Base-by-base conservation (phyloP, 2,329 filamentous ascomycete species). In the Rhynchosporium graminicola region DNA sequence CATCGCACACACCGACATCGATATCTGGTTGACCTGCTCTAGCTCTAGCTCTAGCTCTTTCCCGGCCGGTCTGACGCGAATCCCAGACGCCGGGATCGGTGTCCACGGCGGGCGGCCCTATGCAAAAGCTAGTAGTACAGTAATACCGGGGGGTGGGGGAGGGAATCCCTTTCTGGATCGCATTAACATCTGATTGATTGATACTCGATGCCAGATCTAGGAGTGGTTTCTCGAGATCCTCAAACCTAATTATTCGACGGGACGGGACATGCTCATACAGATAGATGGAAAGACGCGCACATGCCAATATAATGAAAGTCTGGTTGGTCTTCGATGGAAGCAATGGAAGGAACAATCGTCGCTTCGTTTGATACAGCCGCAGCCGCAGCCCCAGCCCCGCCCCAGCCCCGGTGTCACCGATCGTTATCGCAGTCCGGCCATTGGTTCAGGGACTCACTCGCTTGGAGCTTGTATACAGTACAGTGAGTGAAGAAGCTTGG, bases 401-500 rank as follows among this genome's bases (percentile, higher is more conserved):
- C 20, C 20, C 20, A 63, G 60, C 29, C 28, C 62, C 66, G 61
- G 61, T 70, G 67, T 70, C 68, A 70, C 64, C 59, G 63, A 63
- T 42, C 61, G 60, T 70, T 70, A 70, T 70, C 68, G 68, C 43
- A 3, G 31, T 3, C 13, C n/a, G 13, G 12, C 64, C 51, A 67
- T 66, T 68, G 50, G 68, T 42, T 62, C 51, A 58, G 29, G 60
- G 42, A 47, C 51, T 54, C 40, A 47, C 51, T 54, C 52, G 48
- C 45, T 40, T 42, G 36, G 47, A 52, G 36, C 48, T 45, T 54
- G 40, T 40, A 36, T 40, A 36, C 43, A 29, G 20, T 20, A 20
- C 20, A 20, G 20, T 20, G 20, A 20, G 20, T 20, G 20, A 20
- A 20, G 9, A 54, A 54, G 51, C 51, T 54, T 54, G 36, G 33